Conservation (phyloP, 2,329 filamentous ascomycete species). For the Neonectria magnoliae region DNA sequence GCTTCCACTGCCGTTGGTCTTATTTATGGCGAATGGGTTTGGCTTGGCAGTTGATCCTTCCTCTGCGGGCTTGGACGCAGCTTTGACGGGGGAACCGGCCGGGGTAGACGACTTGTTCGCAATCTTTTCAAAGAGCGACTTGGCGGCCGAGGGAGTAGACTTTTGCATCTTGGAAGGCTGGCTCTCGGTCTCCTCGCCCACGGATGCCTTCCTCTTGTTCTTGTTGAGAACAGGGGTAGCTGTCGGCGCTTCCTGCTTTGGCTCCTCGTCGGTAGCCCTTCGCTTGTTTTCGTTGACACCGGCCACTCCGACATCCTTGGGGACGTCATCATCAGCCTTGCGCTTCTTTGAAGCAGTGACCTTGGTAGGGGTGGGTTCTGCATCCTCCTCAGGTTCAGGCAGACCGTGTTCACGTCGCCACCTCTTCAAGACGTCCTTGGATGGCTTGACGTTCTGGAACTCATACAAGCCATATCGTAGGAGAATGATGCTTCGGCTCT, state of each 20-base stretch:
- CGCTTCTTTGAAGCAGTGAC: conserved; percentile 59
- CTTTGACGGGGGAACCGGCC: conserved; percentile 46
- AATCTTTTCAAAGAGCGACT: conserved; percentile 66
- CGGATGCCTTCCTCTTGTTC: conserved; percentile 63
- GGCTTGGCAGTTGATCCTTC: conserved; percentile 44
- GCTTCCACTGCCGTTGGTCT: conserved; percentile 48
- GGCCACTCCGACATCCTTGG: conserved; percentile 50
- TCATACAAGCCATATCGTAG: conserved; percentile 70
- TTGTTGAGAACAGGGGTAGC: conserved; percentile 51
- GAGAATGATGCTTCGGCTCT: conserved; percentile 70
- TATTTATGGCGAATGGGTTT: conserved; percentile 47
- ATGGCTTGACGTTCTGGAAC: conserved; percentile 70
- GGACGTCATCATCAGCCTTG: conserved; percentile 64
- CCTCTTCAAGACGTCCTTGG: conserved; percentile 65
- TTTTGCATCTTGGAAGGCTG: conserved; percentile 63
- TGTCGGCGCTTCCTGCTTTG: conserved; percentile 46
- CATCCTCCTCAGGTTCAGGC: conserved; percentile 58
- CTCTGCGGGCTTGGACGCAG: conserved; percentile 42
- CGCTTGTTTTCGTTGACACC: conserved; percentile 59
- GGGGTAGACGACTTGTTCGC: conserved; percentile 59
- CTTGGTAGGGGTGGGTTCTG: conserved; percentile 46
- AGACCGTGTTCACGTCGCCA: conserved; percentile 68
- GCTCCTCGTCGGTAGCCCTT: conserved; percentile 55
- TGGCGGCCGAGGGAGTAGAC: conserved; percentile 62
- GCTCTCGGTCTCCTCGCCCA: conserved; percentile 57